phyloP scores from a whole-genome alignment of 2,329 filamentous ascomycete species.

The Scolecobasidium constrictum region DNA sequence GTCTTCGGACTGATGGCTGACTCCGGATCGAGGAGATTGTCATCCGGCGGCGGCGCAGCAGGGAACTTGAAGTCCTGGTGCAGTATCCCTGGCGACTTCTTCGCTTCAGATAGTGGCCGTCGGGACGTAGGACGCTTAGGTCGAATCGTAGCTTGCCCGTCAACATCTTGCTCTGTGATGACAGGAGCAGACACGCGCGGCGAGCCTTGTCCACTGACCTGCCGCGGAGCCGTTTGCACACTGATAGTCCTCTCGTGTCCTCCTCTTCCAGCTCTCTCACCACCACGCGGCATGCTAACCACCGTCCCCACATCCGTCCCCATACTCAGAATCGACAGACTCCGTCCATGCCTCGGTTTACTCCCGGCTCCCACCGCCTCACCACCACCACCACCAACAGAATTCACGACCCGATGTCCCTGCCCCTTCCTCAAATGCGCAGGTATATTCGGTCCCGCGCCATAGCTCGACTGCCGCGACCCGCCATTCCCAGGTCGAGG shows the following conservation, averaged over 20 bases:
- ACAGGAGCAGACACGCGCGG: not conserved
- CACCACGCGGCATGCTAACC: slow-evolving; percentile 1
- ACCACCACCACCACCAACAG: not conserved
- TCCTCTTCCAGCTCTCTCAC: slow-evolving; percentile 11
- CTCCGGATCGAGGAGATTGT: slow-evolving; percentile 3
- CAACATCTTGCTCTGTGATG: not conserved
- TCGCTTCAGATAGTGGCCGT: slow-evolving; percentile 20
- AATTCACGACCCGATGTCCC: not conserved
- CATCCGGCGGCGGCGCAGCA: slow-evolving; percentile 17
- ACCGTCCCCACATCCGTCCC: slow-evolving; percentile 26
- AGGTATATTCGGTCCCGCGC: slow-evolving; percentile 8
- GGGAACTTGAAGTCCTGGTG: slow-evolving; percentile 48
- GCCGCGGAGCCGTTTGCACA: slow-evolving; percentile 57
- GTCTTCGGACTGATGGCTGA: slow-evolving; percentile 10
- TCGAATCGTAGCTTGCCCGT: slow-evolving; percentile 15
- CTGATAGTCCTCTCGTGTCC: slow-evolving; percentile 72
- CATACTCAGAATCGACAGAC: slow-evolving; percentile 38
- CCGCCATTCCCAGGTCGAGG: not conserved
- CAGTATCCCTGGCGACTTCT: slow-evolving; percentile 30
- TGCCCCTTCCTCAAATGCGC: slow-evolving; percentile 4
- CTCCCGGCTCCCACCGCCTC: slow-evolving; percentile 11
- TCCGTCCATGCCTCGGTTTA: slow-evolving; percentile 29
- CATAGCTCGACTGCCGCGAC: slow-evolving; percentile 3
- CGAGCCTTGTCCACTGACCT: slow-evolving; percentile 11
- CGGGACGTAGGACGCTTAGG: slow-evolving; percentile 13